Evolutionary conservation across 73 alveolate species (phyloP).

Genomic region (Tetrahymena borealis): DNA sequence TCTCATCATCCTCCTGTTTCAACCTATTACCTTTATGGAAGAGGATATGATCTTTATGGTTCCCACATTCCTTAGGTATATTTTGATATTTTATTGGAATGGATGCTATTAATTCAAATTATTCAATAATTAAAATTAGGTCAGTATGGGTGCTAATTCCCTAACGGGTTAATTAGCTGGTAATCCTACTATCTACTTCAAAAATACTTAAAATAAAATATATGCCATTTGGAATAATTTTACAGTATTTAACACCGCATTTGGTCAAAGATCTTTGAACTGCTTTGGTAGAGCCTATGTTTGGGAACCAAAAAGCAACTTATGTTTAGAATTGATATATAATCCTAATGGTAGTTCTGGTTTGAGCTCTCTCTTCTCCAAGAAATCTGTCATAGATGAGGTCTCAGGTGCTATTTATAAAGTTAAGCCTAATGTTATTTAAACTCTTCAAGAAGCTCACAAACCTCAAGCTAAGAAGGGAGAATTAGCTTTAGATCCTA

Average conservation of each 20-base stretch:
- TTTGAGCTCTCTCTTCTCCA: slow-evolving; percentile 3
- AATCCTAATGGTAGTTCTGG: slow-evolving; percentile 28
- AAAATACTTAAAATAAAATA: slow-evolving; percentile 15
- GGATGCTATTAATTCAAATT: background rate
- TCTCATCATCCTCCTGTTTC: slow-evolving; percentile 42
- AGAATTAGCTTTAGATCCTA: slow-evolving; percentile 12
- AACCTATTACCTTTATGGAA: slow-evolving; percentile 23
- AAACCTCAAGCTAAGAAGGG: slow-evolving; percentile 10
- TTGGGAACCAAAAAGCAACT: slow-evolving; percentile 16
- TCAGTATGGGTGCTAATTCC: slow-evolving; percentile 35
- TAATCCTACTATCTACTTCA: slow-evolving; percentile 5
- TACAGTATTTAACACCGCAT: slow-evolving; percentile 12
- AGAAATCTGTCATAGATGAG: slow-evolving; percentile 5
- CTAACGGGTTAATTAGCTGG: slow-evolving; percentile 34
- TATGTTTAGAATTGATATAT: slow-evolving; percentile 5
- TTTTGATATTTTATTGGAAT: background rate
- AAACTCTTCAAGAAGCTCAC: slow-evolving; percentile 20
- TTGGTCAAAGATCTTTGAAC: slow-evolving; percentile 28
- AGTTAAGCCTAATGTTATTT: slow-evolving; percentile 6
- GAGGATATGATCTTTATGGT: slow-evolving; percentile 36
- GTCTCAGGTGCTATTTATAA: slow-evolving; percentile 16
- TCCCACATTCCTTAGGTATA: background rate
- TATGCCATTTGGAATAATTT: slow-evolving; percentile 25
- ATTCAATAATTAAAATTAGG: background rate
- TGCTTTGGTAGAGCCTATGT: slow-evolving; percentile 27